These are phyloP conservation scores for Colletotrichum euphorbiae DNA, from an alignment of 2,329 filamentous ascomycete genomes.

Conservation along the genomic window DNA sequence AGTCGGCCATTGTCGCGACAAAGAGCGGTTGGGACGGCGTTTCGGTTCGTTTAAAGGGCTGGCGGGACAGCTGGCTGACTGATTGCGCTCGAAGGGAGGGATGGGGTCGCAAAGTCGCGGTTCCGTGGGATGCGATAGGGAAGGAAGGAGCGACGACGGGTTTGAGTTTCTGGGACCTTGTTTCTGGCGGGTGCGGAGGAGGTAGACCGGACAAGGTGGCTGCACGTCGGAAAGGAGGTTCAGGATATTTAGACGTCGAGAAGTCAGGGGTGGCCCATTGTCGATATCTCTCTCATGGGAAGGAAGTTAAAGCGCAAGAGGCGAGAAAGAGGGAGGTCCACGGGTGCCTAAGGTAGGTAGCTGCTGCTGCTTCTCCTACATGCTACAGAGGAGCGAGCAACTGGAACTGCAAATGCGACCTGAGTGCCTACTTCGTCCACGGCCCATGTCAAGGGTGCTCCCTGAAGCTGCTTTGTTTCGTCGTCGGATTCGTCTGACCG, in stretches of 20 bases:
- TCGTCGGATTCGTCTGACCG: constrained; percentile 37
- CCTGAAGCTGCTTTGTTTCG: constrained; percentile 38
- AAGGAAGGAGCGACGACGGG: background rate
- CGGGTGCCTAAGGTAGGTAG: background rate
- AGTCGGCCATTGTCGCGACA: constrained; percentile 33
- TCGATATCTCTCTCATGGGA: constrained; percentile 26
- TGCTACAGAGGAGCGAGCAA: background rate
- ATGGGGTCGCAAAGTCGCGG: background rate
- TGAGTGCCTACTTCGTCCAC: background rate
- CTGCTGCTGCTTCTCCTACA: background rate
- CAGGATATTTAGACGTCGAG: constrained; percentile 31
- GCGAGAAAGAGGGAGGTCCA: background rate
- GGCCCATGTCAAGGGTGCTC: constrained; percentile 32
- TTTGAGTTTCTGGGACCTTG: constrained; percentile 23
- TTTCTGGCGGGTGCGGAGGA: constrained; percentile 18
- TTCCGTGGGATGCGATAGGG: background rate
- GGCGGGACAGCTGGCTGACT: too few species aligned
- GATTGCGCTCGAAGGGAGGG: background rate
- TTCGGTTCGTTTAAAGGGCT: constrained; percentile 31
- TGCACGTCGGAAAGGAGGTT: constrained; percentile 28
- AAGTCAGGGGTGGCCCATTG: constrained; percentile 30
- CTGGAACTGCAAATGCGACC: background rate
- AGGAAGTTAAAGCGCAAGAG: constrained; percentile 24
- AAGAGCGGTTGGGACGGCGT: constrained; percentile 9
- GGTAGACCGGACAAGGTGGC: constrained; percentile 5